Evolutionary conservation across 305 asterid species (phyloP), one percentile per base, ranked within the genome.

Genomic region (Rubia balearica): DNA sequence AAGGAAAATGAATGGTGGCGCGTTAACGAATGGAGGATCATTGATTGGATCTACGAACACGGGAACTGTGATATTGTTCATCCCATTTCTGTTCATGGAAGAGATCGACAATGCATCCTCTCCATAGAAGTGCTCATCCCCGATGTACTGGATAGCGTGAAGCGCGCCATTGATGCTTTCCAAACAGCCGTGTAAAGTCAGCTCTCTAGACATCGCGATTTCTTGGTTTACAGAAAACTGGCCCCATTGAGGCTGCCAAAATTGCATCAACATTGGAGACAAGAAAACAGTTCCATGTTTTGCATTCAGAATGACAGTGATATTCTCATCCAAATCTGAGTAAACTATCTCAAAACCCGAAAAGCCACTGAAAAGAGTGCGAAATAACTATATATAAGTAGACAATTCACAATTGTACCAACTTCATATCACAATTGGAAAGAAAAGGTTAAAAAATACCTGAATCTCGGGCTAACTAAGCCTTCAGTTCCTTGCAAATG

Each of bases 111-210:
- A 83, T 59, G 74, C 74, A 77, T 90, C 97, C 43, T 45, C 78
- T 11, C 98, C 98, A 7, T 75, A 83, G 81, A 91, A 93, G 71
- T 91, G 81, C 76, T 80, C 91, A 22, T 85, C 79, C 98, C 98
- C 97, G 2, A 81, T 77, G 79, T 89, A 93, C 69, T 85, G 96
- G 82, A 91, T 79, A 27, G 86, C 83, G 71, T 85, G 96, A 73
- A 91, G 87, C 61, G 91, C 98, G 60, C 76, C 83, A 73, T 91
- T 93, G 77, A 93, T 76, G 24, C 71, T 88, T 76, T 87, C 96
- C 66, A 85, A 68, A 80, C 74, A 68, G 71, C 97, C 97, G 38
- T 81, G 82, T 76, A 94, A 67, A 41, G 75, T 87, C 73, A 93
- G 30, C 64, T 80, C 84, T 49, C 75, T n/a, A 22, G 60, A 53